Percentiles rank a stretch among this genome's conserved stretches.
phyloP scores from a whole-genome alignment of 352 stramenopile species.

The Phytophthora capsici region DNA sequence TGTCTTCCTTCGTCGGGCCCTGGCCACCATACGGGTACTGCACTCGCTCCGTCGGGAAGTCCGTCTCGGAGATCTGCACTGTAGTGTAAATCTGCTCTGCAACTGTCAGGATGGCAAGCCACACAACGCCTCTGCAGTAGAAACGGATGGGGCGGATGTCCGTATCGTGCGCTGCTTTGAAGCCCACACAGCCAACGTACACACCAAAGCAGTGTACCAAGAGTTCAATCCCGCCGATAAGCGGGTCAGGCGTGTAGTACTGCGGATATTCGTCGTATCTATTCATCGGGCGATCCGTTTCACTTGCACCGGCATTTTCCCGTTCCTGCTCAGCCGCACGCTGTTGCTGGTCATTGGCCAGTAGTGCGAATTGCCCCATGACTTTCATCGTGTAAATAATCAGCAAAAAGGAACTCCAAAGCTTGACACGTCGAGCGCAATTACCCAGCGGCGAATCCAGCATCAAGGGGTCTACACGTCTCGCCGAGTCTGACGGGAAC shows the following conservation, averaged over 20 bases:
- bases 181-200: constrained; percentile 86
- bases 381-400: constrained; percentile 93
- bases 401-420: constrained; percentile 88
- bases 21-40: constrained; percentile 77
- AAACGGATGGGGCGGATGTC: constrained; percentile 87
- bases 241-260: constrained; percentile 81
- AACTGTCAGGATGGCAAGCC: constrained; percentile 80
- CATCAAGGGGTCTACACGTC: constrained; percentile 86
- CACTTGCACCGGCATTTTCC: constrained; percentile 34
- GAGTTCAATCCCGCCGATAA: constrained; percentile 71
- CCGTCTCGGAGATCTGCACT: constrained; percentile 76
- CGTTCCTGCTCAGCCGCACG: constrained; percentile 42
- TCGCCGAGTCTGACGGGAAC: constrained; percentile 82
- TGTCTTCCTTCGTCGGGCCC: constrained; percentile 83
- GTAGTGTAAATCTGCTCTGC: constrained; percentile 86
- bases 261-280: constrained; percentile 80
- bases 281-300: constrained; percentile 48
- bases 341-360: constrained; percentile 83
- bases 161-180: constrained; percentile 88
- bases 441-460: constrained; percentile 85
- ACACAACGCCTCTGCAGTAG: constrained; percentile 80
- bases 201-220: constrained; percentile 85
- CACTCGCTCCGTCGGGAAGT: constrained; percentile 74
- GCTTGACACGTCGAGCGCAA: constrained; percentile 82
- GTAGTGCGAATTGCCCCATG: constrained; percentile 84